Base-by-base conservation (phyloP, 2,329 filamentous ascomycete genomes). In the Calonectria henricotiae region DNA sequence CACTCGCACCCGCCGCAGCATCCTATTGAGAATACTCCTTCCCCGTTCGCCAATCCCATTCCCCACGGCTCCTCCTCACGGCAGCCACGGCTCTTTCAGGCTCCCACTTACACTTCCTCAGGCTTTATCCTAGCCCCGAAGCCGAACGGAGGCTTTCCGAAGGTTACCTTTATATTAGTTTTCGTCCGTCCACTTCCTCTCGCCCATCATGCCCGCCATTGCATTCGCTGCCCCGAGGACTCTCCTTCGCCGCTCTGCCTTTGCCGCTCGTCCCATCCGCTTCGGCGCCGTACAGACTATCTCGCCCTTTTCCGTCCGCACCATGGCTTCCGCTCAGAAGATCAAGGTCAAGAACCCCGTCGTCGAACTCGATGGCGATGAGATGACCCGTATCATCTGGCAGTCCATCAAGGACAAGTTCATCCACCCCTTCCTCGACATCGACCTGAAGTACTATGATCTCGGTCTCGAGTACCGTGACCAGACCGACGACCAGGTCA, bases 321-420 rank as follows among this genome's bases (percentile, higher is more conserved):
- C 84, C 79, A 90, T 92, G 89, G 86, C 88, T 68, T 83, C 88
- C 78, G 49, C 60, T 70, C 87, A 89, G 81, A 99, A 98, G 92
- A 98, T 98, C 90, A 96, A 97, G 90, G 96, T 99, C 88, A 95
- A 97, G 91, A 98, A 98, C 86, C 96, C 96, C 76, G 92, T 99
- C 83, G 96, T 99, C 84, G 96, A 98, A 88, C 90, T 98, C 80
- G 96, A 98, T 83, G 96, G 96, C 80, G 91, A 93, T 79, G 91
- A 95, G 92, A 98, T 98, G 96, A 99, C 96, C 79, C 90, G 96
- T 80, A 95, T 99, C 83, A 99, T 99, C 88, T 99, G 96, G 96
- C 89, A 98, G 88, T 92, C 94, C 84, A 99, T 99, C 90, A 98
- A 98, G 90, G 94, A 98, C 87, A 98, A 97, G 89, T 96, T 98